Evolutionary conservation across 441 rosid species (phyloP), one percentile per base, ranked within the genome.

Genomic region (Eruca vesicaria): DNA sequence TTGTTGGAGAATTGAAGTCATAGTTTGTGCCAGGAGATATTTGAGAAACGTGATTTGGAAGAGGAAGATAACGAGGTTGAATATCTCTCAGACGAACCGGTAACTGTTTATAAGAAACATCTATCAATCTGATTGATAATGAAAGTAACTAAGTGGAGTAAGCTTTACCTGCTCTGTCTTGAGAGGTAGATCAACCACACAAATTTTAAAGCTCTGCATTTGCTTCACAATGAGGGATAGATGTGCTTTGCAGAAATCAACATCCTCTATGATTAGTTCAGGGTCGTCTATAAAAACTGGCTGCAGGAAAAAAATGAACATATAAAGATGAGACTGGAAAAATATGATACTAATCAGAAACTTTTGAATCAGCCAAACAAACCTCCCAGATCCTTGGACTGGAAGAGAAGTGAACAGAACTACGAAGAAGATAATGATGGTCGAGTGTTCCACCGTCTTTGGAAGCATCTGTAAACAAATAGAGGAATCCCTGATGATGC

Each of bases 1-100:
- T 89, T 48, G 79, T 81, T 77, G 94, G 81, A 32, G 94, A 91
- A 75, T 81, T 59, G 79, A 78, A 96, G 81, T 93, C 98, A 70
- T 93, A 96, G 81, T 96, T 96, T 71, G 97, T 85, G 65, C 97
- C 98, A 6, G 97, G 89, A 52, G 81, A 79, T 80, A 91, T 89
- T 86, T 88, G 92, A 74, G 86, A 85, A 66, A 87, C 93, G 77
- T 82, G 76, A 66, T 85, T 85, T 26, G 98, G 98, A 76, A 93
- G 94, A 76, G 99, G 92, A 81, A 93, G 89, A 73, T 87, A 91
- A 35, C 71, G 69, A 72, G 97, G 97, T 31, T 84, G 83, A 73
- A 87, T 84, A 80, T 91, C 89, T 79, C 87, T 86, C 80, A 96
- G 85, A 70, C 66, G 70, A 74, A 82, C 65, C 0, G 86, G 84